Percentiles rank a stretch among this genome's conserved stretches.
Conservation (phyloP, 148 eudicot genomes). For the Rhododendron molle region DNA sequence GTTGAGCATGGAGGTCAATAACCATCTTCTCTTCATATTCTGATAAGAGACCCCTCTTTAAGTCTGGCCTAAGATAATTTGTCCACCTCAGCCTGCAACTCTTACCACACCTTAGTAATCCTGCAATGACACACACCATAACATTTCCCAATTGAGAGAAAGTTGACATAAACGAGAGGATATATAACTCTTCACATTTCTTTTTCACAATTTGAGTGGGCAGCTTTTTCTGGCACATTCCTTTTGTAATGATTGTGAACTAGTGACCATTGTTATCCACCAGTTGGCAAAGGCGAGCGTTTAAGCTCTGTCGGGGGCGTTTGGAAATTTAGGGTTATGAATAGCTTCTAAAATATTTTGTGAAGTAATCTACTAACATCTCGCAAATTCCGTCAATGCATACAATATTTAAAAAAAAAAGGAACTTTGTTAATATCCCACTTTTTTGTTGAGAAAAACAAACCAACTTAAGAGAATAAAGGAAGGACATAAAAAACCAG, state of each 20-base stretch:
- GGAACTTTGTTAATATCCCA: too few species aligned
- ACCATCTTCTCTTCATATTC: slow-evolving; percentile 49
- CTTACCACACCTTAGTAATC: slow-evolving; percentile 52
- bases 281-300: too few species aligned
- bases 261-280: not conserved
- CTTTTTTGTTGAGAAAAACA: not conserved
- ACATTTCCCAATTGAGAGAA: not conserved
- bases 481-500: not conserved
- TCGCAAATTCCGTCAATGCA: too few species aligned
- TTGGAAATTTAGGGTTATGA: too few species aligned
- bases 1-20: slow-evolving; percentile 56
- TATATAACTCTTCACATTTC: not conserved
- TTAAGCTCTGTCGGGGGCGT: too few species aligned
- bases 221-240: not conserved
- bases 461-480: not conserved
- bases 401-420: too few species aligned
- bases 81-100: slow-evolving; percentile 62
- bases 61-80: slow-evolving; percentile 51
- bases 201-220: not conserved
- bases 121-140: slow-evolving; percentile 19
- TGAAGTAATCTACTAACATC: too few species aligned
- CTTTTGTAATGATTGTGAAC: not conserved
- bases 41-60: slow-evolving; percentile 48
- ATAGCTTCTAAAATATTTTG: too few species aligned
- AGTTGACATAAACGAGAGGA: not conserved